Conservation (phyloP, 2,329 filamentous ascomycete species). For the Aspergillus jensenii region DNA sequence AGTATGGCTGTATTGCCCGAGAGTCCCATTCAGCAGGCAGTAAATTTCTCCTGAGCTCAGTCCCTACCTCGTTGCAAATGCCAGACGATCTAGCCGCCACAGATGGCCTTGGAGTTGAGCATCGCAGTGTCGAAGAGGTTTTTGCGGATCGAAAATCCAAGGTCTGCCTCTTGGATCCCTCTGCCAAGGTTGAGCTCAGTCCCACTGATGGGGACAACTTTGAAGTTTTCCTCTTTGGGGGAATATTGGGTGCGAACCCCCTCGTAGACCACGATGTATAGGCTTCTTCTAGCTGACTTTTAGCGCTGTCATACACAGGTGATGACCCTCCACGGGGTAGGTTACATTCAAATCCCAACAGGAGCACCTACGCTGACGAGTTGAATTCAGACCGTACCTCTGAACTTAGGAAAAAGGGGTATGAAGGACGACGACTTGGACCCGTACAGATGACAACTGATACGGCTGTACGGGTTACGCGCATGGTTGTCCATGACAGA, state of each 20-base stretch:
- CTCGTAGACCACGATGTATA: background rate
- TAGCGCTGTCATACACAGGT: constrained; percentile 57
- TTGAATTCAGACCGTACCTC: constrained; percentile 89
- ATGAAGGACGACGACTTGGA: constrained; percentile 79
- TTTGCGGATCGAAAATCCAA: constrained; percentile 70
- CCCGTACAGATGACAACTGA: constrained; percentile 98
- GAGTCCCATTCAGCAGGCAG: constrained; percentile 70
- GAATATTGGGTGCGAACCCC: constrained; percentile 72
- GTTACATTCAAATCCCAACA: constrained; percentile 18
- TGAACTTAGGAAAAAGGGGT: constrained; percentile 93
- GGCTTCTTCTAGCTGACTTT: background rate
- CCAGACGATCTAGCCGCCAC: constrained; percentile 60
- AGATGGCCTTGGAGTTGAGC: constrained; percentile 69
- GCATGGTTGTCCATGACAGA: constrained; percentile 81
- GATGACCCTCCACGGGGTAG: constrained; percentile 91
- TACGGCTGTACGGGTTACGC: constrained; percentile 89
- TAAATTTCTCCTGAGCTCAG: constrained; percentile 77
- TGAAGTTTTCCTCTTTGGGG: constrained; percentile 91
- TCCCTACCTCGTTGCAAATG: constrained; percentile 65
- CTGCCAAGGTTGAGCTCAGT: constrained; percentile 74
- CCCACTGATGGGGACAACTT: constrained; percentile 82
- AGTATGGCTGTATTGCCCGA: constrained; percentile 82
- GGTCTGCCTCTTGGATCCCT: constrained; percentile 87
- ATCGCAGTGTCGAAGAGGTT: constrained; percentile 76
- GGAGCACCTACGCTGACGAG: constrained; percentile 4